These are phyloP conservation scores for Phaeosphaeriaceae sp. DNA, from an alignment of 2,329 filamentous ascomycete species.

Conservation along the genomic window DNA sequence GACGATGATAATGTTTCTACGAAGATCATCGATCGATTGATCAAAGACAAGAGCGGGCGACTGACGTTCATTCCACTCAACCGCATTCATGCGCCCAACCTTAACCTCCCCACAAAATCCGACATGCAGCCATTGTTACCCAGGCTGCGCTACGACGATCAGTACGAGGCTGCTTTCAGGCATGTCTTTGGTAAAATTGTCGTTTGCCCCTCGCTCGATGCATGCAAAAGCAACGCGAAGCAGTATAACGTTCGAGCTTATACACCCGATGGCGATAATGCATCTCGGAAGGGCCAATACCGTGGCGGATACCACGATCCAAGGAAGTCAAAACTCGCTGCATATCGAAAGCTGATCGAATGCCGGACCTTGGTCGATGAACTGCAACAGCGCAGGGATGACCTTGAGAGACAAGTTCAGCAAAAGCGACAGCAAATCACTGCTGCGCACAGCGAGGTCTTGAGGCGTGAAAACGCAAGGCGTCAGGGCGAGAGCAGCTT, in stretches of 20 bases:
- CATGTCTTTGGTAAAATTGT: slow-evolving; percentile 97
- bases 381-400: slow-evolving; percentile 67
- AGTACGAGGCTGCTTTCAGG: slow-evolving; percentile 84
- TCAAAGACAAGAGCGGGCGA: slow-evolving; percentile 80
- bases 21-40: slow-evolving; percentile 78
- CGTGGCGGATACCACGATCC: slow-evolving; percentile 94
- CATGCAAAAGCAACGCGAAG: slow-evolving; percentile 89
- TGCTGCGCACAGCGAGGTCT: slow-evolving; percentile 79
- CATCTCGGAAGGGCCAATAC: slow-evolving; percentile 93
- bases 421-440: slow-evolving; percentile 89
- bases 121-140: slow-evolving; percentile 88
- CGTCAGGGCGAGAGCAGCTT: slow-evolving; percentile 82
- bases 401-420: slow-evolving; percentile 75
- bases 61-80: slow-evolving; percentile 95
- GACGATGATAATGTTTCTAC: slow-evolving; percentile 90
- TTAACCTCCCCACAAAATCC: slow-evolving; percentile 82
- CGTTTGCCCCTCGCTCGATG: slow-evolving; percentile 86
- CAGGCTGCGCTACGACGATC: slow-evolving; percentile 79
- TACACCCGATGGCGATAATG: slow-evolving; percentile 91
- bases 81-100: slow-evolving; percentile 72
- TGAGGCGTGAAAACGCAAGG: slow-evolving; percentile 81
- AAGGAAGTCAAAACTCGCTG: slow-evolving; percentile 84
- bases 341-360: slow-evolving; percentile 75
- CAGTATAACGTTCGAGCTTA: slow-evolving; percentile 93
- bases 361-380: slow-evolving; percentile 78